These are phyloP conservation scores for Pseudonitzschia multiseries DNA, from an alignment of 108 stramenopile species.

Conservation along the genomic window DNA sequence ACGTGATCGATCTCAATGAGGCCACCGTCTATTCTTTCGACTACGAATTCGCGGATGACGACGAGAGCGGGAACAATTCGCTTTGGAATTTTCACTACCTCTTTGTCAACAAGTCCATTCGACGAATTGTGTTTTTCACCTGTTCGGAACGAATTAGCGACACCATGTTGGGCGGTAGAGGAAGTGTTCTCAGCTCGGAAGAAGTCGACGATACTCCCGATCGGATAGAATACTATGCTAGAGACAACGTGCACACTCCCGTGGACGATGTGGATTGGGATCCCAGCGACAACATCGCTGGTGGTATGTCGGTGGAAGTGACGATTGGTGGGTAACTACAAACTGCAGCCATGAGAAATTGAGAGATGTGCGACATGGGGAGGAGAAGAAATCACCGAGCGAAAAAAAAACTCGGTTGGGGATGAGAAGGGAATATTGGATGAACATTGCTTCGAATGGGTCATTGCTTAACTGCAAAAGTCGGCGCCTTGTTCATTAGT, in stretches of 20 bases:
- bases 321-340: constrained; percentile 1
- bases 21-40: constrained; percentile 87
- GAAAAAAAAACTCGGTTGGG: neutral
- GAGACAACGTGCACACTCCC: neutral
- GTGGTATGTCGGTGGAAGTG: constrained; percentile 33
- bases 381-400: neutral
- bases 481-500: neutral
- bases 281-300: constrained; percentile 41
- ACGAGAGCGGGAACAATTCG: constrained; percentile 13
- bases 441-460: neutral
- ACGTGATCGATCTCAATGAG: constrained; percentile 71
- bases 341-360: neutral
- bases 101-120: constrained; percentile 88
- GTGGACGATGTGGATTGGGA: constrained; percentile 57
- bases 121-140: constrained; percentile 86
- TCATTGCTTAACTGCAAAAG: constrained; percentile 7
- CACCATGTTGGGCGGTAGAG: constrained; percentile 7
- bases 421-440: neutral
- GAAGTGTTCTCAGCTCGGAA: neutral
- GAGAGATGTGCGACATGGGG: neutral
- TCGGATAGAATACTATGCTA: constrained; percentile 26
- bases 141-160: constrained; percentile 78
- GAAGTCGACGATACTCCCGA: constrained; percentile 27
- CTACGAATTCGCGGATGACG: constrained; percentile 39
- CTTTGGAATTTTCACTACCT: constrained; percentile 95